phyloP scores from a whole-genome alignment of 352 stramenopile genomes.

The Pythium dissotocum region DNA sequence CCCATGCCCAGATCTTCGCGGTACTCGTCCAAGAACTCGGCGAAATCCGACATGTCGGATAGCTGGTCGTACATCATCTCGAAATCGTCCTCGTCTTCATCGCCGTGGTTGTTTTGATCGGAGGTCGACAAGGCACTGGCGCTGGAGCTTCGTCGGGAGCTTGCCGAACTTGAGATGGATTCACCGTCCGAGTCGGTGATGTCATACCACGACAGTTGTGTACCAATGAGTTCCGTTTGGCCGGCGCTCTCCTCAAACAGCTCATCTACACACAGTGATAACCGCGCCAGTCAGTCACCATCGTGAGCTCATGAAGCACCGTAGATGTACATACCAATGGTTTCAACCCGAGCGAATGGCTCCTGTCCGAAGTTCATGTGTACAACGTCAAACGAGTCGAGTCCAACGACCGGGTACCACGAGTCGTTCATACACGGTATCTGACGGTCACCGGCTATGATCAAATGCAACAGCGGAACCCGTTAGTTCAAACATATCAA shows the following conservation, averaged over 20 bases:
- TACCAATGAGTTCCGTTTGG: slow-evolving; percentile 24
- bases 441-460: slow-evolving; percentile 33
- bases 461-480: slow-evolving; percentile 5
- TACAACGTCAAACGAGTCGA: slow-evolving; percentile 79
- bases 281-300: not conserved
- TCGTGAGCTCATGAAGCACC: not conserved
- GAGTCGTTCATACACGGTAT: slow-evolving; percentile 45
- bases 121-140: not conserved
- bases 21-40: slow-evolving; percentile 8
- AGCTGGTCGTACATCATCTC: slow-evolving; percentile 21
- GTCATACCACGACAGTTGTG: slow-evolving; percentile 50
- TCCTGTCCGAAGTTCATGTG: slow-evolving; percentile 84
- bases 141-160: not conserved
- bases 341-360: slow-evolving; percentile 52
- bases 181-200: slow-evolving; percentile 52
- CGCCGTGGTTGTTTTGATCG: slow-evolving; percentile 14
- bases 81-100: slow-evolving; percentile 27
- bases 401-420: slow-evolving; percentile 79
- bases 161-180: not conserved
- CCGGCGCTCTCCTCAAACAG: slow-evolving; percentile 51
- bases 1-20: not conserved
- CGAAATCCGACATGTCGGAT: slow-evolving; percentile 19
- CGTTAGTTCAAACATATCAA: slow-evolving; percentile 7
- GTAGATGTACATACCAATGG: slow-evolving; percentile 38
- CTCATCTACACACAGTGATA: slow-evolving; percentile 35